A percentile compares a stretch with the other conserved stretches of the same genome.
Evolutionary conservation across 306 rosid species (phyloP).

Genomic region (Quercus engelmannii): DNA sequence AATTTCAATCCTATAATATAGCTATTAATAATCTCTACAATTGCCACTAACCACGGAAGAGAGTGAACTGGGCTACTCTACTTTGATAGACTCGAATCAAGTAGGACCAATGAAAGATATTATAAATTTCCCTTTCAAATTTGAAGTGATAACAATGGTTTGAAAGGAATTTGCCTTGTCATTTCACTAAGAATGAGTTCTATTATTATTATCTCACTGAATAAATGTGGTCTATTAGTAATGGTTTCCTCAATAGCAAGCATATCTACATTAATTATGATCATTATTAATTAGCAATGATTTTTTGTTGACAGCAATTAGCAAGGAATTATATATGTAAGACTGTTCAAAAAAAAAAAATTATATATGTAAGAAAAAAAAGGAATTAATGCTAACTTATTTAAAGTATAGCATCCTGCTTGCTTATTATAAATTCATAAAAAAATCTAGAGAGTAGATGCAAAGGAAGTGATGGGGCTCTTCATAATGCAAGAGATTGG

Average conservation of each 20-base stretch:
- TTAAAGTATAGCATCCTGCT: background rate
- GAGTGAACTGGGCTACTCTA: background rate
- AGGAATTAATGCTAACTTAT: background rate
- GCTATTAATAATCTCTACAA: background rate
- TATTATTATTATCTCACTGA: background rate
- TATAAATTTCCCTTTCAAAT: background rate
- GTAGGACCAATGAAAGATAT: background rate
- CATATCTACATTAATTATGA: background rate
- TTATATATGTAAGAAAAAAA: too few relatives aligned
- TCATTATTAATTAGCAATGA: too few relatives aligned
- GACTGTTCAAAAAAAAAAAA: too few relatives aligned
- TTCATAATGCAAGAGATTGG: slow-evolving; percentile 35
- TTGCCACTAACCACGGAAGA: background rate
- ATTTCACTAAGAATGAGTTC: background rate
- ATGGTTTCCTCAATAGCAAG: too few relatives aligned
- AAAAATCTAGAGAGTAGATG: background rate
- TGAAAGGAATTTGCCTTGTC: background rate
- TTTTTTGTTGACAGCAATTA: too few relatives aligned
- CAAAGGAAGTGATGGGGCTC: slow-evolving; percentile 25
- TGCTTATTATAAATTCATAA: background rate
- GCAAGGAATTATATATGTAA: too few relatives aligned
- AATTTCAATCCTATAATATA: background rate
- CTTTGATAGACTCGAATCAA: background rate
- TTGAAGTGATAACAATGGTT: background rate
- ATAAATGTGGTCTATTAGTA: background rate